phyloP scores from a whole-genome alignment of 768 basidiomycete species.

The Suillus cothurnatus region DNA sequence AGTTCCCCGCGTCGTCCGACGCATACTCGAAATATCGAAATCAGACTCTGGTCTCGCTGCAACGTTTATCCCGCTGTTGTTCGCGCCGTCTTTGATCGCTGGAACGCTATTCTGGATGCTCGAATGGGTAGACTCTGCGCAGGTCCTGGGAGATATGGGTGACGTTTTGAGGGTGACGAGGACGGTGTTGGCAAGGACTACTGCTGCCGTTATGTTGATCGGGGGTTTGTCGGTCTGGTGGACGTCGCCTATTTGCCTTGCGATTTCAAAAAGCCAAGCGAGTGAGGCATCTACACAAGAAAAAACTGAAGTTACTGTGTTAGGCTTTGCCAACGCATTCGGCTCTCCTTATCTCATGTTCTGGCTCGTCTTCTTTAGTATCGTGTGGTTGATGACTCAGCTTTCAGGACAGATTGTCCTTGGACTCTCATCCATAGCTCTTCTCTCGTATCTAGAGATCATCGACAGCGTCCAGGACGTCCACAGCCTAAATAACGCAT shows the following conservation, averaged over 20 bases:
- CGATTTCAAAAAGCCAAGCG: conserved; percentile 46
- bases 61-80: conserved; percentile 58
- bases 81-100: conserved; percentile 59
- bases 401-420: conserved; percentile 83
- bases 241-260: conserved; percentile 71
- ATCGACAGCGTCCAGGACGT: conserved; percentile 83
- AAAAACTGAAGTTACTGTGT: conserved; percentile 54
- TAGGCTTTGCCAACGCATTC: conserved; percentile 89
- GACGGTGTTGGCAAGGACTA: conserved; percentile 62
- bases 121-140: conserved; percentile 74
- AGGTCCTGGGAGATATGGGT: conserved; percentile 43
- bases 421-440: conserved; percentile 58
- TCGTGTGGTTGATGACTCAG: conserved; percentile 61
- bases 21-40: conserved; percentile 64
- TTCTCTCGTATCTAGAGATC: conserved; percentile 80
- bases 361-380: conserved; percentile 63
- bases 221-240: conserved; percentile 71
- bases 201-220: conserved; percentile 52
- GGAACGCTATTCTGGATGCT: conserved; percentile 76
- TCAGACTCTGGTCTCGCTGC: conserved; percentile 76
- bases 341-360: conserved; percentile 89
- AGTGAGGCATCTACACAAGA: conserved; percentile 26
- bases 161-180: conserved; percentile 50
- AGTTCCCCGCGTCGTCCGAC: conserved; percentile 57
- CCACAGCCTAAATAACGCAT: conserved; percentile 49